Evolutionary conservation across 2,329 filamentous ascomycete species (phyloP).

Genomic region (Diplodia sapinea): DNA sequence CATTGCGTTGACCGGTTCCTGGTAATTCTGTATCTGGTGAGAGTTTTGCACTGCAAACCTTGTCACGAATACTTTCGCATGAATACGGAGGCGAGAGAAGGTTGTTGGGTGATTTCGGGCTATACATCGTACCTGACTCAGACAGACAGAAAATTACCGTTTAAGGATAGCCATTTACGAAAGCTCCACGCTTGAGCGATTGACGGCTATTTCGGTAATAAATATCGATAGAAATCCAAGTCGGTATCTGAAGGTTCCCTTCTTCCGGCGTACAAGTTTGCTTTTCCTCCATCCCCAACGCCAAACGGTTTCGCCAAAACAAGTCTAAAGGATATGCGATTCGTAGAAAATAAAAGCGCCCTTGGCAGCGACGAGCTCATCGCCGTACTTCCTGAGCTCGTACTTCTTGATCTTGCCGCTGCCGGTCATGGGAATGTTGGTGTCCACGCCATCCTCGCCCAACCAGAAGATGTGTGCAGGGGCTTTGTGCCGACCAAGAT

Average conservation of each 20-base stretch:
- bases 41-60: not conserved
- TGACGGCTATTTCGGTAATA: not conserved
- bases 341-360: not conserved
- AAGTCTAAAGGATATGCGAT: not conserved
- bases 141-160: not conserved
- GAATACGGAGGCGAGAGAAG: not conserved
- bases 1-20: not conserved
- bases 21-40: not conserved
- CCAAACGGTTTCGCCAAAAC: not conserved
- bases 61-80: not conserved
- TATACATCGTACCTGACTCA: not conserved
- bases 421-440: slow-evolving; percentile 49
- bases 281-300: slow-evolving; percentile 7
- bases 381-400: slow-evolving; percentile 36
- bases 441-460: slow-evolving; percentile 55
- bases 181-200: too few species aligned
- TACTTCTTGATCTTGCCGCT: slow-evolving; percentile 56
- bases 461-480: slow-evolving; percentile 79
- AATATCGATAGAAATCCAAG: not conserved
- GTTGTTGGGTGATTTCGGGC: not conserved
- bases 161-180: not conserved
- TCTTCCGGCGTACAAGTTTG: not conserved
- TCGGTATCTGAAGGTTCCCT: not conserved
- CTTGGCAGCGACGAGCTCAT: slow-evolving; percentile 10
- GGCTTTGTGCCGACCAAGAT: slow-evolving; percentile 55